Evolutionary conservation across 2,329 filamentous ascomycete genomes (phyloP), one percentile per base, ranked within the genome.

Genomic region (Grosmannia clavigera): DNA sequence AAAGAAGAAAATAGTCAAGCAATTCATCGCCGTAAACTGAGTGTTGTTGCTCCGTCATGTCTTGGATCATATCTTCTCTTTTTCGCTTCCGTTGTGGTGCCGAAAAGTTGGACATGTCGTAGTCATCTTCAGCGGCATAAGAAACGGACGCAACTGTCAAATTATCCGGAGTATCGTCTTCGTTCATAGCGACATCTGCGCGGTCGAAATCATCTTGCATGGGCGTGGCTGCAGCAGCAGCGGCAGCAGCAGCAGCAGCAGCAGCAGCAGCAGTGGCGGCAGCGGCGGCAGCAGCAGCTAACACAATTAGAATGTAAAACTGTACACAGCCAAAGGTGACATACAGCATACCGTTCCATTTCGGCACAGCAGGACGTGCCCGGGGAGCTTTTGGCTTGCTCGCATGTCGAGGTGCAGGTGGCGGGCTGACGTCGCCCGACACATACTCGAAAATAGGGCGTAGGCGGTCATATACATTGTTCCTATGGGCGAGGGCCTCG

Each of bases 1-100:
- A 84, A 53, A 92, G 85, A 74, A 97, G 86, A 68, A 97, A 99
- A 74, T 97, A 99, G 72, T 99, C 94, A 43, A 99, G 79, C 31
- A 99, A 81, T 67, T 94, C 89, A 65, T 99, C 94, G 19, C 91
- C 90, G 73, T 96, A 99, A 29, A 95, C 79, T 33, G 89, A 86
- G 71, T 97, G 92, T 66, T 94, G 87, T 69, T 92, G 88, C 65
- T 95, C 89, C 9, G 83, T 84, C 62, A 82, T 68, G 70, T 84
- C 76, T 75, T 87, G 74, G 76, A 81, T 72, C 51, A 75, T 71
- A 64, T 82, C 86, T 60, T 85, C 81, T 27, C 90, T 81, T 75
- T 95, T 95, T 62, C 92, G 83, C 74, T 96, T 96, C 62, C 81
- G 76, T 64, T 81, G 80, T 29, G 78, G 78, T n/a, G 76, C 83